Conservation (phyloP, 495 filamentous ascomycete genomes). For the Cercophora scortea region DNA sequence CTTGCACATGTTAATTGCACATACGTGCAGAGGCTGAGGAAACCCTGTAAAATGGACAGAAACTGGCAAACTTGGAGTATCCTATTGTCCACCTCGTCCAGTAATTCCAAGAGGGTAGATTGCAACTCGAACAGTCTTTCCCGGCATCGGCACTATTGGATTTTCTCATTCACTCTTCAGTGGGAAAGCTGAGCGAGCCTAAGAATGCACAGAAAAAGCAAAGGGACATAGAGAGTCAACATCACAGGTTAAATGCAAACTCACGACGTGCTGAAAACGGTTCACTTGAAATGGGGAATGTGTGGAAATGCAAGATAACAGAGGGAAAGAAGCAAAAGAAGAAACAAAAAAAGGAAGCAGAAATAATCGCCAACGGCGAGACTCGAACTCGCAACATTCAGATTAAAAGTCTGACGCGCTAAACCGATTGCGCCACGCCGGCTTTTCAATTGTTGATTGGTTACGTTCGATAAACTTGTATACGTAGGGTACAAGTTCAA, state of each 20-base stretch:
- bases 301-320: background rate
- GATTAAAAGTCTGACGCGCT: conserved; percentile 23
- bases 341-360: background rate
- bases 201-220: background rate
- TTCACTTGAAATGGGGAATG: background rate
- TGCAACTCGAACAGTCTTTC: no score
- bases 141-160: background rate
- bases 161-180: background rate
- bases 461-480: background rate
- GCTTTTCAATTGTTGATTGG: conserved; percentile 4
- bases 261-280: background rate
- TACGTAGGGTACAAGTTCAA: no score
- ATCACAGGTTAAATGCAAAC: background rate
- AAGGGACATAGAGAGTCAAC: background rate
- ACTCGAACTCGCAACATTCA: conserved; percentile 1
- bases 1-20: no score
- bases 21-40: no score
- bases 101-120: no score
- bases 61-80: no score
- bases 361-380: background rate
- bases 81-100: no score
- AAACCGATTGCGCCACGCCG: conserved; percentile 20
- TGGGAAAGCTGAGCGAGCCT: no score
- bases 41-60: no score
- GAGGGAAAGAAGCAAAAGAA: background rate